Evolutionary conservation across 768 basidiomycete genomes (phyloP).

Genomic region (Rhodotorula toruloides): DNA sequence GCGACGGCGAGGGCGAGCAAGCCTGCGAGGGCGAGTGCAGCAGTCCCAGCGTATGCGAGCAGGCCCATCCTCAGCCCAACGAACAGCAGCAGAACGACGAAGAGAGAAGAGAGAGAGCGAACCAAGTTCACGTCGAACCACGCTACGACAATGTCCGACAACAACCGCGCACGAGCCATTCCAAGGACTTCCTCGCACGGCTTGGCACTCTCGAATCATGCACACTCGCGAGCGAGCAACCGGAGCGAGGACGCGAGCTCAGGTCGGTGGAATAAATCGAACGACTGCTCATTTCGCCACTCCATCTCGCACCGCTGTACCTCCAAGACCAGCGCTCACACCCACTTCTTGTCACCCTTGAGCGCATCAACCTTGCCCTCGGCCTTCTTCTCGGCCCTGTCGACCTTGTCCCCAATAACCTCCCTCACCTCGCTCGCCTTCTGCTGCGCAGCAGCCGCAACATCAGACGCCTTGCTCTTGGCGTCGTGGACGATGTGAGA

Average conservation of each 20-base stretch:
- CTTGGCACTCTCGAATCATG: no score
- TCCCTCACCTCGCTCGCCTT: conserved; percentile 23
- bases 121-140: neutral
- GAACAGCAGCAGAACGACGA: neutral
- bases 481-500: conserved; percentile 11
- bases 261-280: no score
- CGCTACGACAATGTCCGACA: no score
- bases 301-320: neutral
- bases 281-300: no score
- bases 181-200: no score
- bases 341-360: conserved; percentile 32
- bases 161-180: no score
- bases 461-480: conserved; percentile 15
- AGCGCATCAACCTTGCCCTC: conserved; percentile 13
- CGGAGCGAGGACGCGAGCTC: no score
- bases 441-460: neutral
- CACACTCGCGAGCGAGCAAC: no score
- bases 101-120: no score
- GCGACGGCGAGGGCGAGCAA: conserved; percentile 3
- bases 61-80: neutral
- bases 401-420: conserved; percentile 3
- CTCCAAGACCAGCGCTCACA: conserved; percentile 3
- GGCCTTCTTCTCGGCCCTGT: conserved; percentile 8
- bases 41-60: neutral
- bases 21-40: neutral